Percentiles rank a stretch among this genome's conserved stretches.
These are phyloP conservation scores for Intubia oerlemansii DNA, from an alignment of 2,329 filamentous ascomycete genomes.

Conservation along the genomic window DNA sequence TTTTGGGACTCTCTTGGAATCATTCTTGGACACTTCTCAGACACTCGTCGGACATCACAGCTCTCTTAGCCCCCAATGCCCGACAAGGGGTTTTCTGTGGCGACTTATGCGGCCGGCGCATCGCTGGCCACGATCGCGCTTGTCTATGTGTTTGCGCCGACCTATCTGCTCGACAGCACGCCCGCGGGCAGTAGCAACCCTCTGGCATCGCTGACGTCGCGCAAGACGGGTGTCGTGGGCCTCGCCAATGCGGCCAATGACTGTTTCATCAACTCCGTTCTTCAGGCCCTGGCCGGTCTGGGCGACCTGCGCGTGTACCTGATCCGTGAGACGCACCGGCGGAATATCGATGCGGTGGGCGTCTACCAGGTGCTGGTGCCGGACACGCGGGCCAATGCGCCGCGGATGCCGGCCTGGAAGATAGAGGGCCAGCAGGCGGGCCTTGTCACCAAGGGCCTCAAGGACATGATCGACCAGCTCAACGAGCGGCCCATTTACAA, in stretches of 20 bases:
- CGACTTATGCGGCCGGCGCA: conserved; percentile 85
- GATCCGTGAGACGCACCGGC: conserved; percentile 74
- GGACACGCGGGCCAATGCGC: conserved; percentile 5
- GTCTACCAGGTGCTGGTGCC: conserved; percentile 48
- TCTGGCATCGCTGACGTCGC: conserved; percentile 13
- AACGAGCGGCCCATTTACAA: conserved; percentile 87
- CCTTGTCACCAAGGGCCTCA: conserved; percentile 66
- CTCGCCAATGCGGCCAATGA: conserved; percentile 84
- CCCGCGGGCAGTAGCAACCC: conserved; percentile 23
- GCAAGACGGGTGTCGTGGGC: conserved; percentile 77
- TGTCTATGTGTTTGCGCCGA: conserved; percentile 96
- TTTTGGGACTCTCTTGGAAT: too few relatives aligned
- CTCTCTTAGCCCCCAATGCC: too few relatives aligned
- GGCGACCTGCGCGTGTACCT: conserved; percentile 79
- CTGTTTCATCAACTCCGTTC: conserved; percentile 89
- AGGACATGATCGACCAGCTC: conserved; percentile 76
- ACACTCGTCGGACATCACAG: background rate
- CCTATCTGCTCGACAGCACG: conserved; percentile 81
- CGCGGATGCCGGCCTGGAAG: conserved; percentile 34
- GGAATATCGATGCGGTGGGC: conserved; percentile 55
- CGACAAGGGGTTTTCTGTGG: conserved; percentile 62
- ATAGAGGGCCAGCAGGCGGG: conserved; percentile 54
- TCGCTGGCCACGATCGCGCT: conserved; percentile 87
- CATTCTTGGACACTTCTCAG: background rate
- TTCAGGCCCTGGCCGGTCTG: conserved; percentile 80